Percentiles rank a stretch among this genome's conserved stretches.
phyloP scores from a whole-genome alignment of 1,284 basidiomycete genomes.

The Cystobasidium sp. region DNA sequence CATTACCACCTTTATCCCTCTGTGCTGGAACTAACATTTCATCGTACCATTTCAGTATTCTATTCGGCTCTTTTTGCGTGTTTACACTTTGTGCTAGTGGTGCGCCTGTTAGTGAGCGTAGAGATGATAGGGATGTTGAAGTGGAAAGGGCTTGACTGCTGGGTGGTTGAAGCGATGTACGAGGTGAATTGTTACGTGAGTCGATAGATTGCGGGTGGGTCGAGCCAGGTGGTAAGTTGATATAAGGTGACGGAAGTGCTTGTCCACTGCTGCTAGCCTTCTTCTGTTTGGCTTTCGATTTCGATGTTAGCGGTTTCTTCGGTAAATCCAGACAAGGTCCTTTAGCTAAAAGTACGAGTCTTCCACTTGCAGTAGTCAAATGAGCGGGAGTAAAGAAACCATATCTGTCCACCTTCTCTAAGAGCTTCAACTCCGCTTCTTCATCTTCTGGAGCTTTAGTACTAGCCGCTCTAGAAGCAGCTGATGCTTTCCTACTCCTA shows the following conservation, averaged over 20 bases:
- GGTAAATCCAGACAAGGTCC: slow-evolving; percentile 45
- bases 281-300: slow-evolving; percentile 18
- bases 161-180: slow-evolving; percentile 15
- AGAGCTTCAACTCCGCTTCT: slow-evolving; percentile 27
- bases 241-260: slow-evolving; percentile 8
- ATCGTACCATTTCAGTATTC: slow-evolving; percentile 37
- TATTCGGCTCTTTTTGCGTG: slow-evolving; percentile 49
- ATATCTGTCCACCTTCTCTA: slow-evolving; percentile 44
- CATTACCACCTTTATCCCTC: slow-evolving; percentile 76
- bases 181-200: slow-evolving; percentile 8
- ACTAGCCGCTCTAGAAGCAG: slow-evolving; percentile 11
- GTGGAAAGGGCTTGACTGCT: neutral
- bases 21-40: slow-evolving; percentile 36
- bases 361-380: slow-evolving; percentile 38
- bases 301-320: neutral
- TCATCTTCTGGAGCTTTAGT: slow-evolving; percentile 34
- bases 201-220: neutral
- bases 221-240: neutral
- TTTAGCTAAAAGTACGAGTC: slow-evolving; percentile 44
- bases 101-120: slow-evolving; percentile 55
- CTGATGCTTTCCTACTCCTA: slow-evolving; percentile 29
- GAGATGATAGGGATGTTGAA: slow-evolving; percentile 29
- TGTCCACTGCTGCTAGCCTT: neutral
- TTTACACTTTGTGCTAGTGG: slow-evolving; percentile 1
- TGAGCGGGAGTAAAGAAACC: slow-evolving; percentile 52